Base-by-base conservation (phyloP, 1,284 basidiomycete species). In the Ceratobasidium sp. region DNA sequence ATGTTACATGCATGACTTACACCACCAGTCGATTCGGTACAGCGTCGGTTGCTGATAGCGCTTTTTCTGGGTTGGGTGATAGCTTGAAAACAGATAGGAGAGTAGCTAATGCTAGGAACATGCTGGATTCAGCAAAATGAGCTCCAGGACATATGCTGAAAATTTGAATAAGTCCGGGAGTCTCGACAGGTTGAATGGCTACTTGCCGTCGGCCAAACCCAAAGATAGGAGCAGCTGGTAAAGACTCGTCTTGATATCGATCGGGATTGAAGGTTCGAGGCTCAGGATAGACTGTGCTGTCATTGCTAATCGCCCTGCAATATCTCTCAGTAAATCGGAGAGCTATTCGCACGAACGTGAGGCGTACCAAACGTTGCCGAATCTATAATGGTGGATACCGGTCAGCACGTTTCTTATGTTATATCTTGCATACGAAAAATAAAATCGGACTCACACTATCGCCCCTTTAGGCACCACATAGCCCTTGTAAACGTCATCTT, bases 261-360 rank as follows among this genome's bases (percentile, higher is more conserved):
- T 72, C 71, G 9, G 76, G 76, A 10, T 65, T 46, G 74, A 76
- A 76, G 16, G 28, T 39, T n/a, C 50, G n/a, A 14, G 75, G 74
- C 10, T 76, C 45, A 9, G 64, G 64, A 57, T 74, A 76, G 14
- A 65, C 45, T 16, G 41, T 36, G 34, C 65, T 23, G 50, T 75
- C 39, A 23, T 72, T 59, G 43, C 41, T 52, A 46, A 74, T 75
- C n/a, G 57, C 53, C 70, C 74, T 74, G 58, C 32, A 26, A 23
- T 18, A 58, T 21, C 21, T 5, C 6, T 16, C 14, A 39, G 30
- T n/a, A n/a, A n/a, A n/a, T n/a, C n/a, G n/a, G n/a, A n/a, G n/a
- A n/a, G n/a, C n/a, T n/a, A n/a, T n/a, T n/a, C n/a, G n/a, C n/a
- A n/a, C n/a, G n/a, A 39, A n/a, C n/a, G 14, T 10, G 9, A 43